phyloP scores from a whole-genome alignment of 83 land plant species.

The Thuja plicata region DNA sequence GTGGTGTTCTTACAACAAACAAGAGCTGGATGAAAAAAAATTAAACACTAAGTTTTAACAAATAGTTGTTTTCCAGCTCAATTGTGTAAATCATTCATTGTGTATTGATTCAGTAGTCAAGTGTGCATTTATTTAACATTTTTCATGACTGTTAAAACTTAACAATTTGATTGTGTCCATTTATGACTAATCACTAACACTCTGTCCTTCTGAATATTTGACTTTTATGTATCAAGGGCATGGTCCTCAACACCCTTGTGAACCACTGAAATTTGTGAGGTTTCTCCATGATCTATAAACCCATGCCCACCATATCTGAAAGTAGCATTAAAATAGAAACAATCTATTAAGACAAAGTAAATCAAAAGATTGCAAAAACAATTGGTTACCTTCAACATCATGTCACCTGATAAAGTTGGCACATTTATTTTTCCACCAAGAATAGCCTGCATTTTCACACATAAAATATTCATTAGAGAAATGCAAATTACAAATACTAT shows the following conservation, averaged over 20 bases:
- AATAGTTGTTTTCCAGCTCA: too few relatives aligned
- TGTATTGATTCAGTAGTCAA: too few relatives aligned
- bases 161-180: neutral
- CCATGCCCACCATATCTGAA: neutral
- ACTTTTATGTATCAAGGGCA: neutral
- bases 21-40: too few relatives aligned
- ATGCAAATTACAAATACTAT: neutral
- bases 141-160: too few relatives aligned
- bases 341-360: neutral
- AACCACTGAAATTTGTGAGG: neutral
- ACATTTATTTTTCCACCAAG: conserved; percentile 68
- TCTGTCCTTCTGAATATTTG: neutral
- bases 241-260: neutral
- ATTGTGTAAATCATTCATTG: too few relatives aligned
- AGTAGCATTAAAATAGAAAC: neutral
- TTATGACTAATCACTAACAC: neutral
- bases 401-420: conserved; percentile 58
- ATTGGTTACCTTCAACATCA: conserved; percentile 34
- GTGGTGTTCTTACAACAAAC: too few relatives aligned
- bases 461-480: neutral
- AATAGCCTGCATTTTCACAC: conserved; percentile 43
- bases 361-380: neutral
- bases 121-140: too few relatives aligned
- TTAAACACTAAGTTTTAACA: too few relatives aligned
- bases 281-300: neutral